These are phyloP conservation scores for Thraustotheca clavata DNA, from an alignment of 352 stramenopile genomes.

Conservation along the genomic window DNA sequence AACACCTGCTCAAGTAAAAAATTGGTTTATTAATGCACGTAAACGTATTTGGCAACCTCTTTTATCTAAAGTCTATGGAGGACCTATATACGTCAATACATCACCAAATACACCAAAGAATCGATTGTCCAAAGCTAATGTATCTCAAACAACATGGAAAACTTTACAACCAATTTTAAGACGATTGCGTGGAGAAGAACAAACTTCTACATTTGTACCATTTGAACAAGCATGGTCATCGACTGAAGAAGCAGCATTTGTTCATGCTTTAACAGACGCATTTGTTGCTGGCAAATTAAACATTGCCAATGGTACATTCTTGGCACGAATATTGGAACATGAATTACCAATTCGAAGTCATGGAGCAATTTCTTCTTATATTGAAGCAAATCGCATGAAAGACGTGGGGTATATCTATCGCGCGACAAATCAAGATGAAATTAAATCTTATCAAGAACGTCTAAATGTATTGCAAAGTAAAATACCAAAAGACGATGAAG, in stretches of 20 bases:
- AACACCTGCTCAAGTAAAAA: neutral
- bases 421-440: neutral
- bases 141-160: neutral
- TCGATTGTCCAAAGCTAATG: too few relatives aligned
- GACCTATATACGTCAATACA: neutral
- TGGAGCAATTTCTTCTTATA: neutral
- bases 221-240: neutral
- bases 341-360: neutral
- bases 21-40: slow-evolving; percentile 5
- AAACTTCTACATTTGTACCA: neutral
- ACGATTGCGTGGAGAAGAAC: neutral
- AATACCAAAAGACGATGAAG: neutral
- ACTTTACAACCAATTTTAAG: neutral
- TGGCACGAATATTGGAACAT: neutral
- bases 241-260: neutral
- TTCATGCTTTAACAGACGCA: neutral
- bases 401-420: neutral
- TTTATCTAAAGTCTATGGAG: neutral
- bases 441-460: neutral
- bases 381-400: neutral
- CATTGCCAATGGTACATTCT: neutral
- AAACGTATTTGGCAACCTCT: neutral
- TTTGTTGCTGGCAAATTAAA: neutral
- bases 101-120: neutral
- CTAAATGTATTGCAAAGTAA: neutral